Base-by-base conservation (phyloP, 257 asterid species). In the Fraxinus cuspidata region DNA sequence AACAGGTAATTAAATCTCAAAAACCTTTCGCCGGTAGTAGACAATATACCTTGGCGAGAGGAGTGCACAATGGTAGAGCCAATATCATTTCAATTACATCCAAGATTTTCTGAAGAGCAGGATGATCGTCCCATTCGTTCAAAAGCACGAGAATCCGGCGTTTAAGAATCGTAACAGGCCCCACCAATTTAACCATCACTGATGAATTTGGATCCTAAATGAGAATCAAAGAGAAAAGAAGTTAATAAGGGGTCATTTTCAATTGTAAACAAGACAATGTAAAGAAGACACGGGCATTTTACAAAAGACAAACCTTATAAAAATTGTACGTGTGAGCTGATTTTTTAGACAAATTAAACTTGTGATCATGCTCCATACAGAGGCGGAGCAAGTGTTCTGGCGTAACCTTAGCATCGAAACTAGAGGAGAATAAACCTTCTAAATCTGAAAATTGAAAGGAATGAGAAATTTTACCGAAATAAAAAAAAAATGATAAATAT, bases 341-440 rank as follows among this genome's bases (percentile, higher is more conserved):
- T 78, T 86, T 88, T 37, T 75, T 79, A 49, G 90, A 74, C 74
- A 47, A 79, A 56, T 51, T 75, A 79, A 86, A 87, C 81, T 76
- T 92, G 23, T 84, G 79, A 71, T 89, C 94, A 83, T 93, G 92
- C 92, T 92, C 97, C 86, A 96, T 83, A 81, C 96, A 87, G 68
- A 96, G 87, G 79, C 92, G 90, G 56, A 96, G 89, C 63, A 92
- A 82, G 83, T 96, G 97, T 78, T 93, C 99, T 5, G 97, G 99
- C 1, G 91, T 81, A 82, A 93, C 81, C 87, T 87, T 92, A 23
- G 97, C 88, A 87, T 96, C 98, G 60, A 90, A 86, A 79, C 72
- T 81, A 63, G 96, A 89, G 73, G 90, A 80, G 74, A 78, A 53
- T 37, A 88, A 79, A 72, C 98, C 98, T 79, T 75, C 90, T 77